Evolutionary conservation across 768 basidiomycete genomes (phyloP), one percentile per base, ranked within the genome.

Genomic region (Boletus pseudo-olivaceus): DNA sequence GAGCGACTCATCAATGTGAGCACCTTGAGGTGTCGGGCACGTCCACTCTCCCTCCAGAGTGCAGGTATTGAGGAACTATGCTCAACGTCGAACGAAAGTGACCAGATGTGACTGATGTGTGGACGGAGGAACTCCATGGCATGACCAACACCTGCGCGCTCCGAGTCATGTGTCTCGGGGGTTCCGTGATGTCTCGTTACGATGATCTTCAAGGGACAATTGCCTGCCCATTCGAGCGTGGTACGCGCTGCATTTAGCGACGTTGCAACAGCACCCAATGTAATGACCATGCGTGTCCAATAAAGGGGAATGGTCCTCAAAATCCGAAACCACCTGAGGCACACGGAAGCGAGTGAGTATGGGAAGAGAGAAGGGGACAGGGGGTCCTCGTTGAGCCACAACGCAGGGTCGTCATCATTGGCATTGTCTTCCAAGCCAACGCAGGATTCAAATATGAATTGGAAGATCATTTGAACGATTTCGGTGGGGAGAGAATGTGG

Each of bases 201-300:
- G 27, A 52, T 11, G 37, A 58, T 4, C 15, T 58, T 58, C 33
- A 58, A 37, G 6, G 50, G 47, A 5, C 3, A 17, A 14, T 52
- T 12, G 8, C 42, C 38, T 19, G 41, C 56, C 57, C 56, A 58
- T 30, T 19, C 20, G 29, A 58, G 51, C 6, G 29, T 33, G 8
- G 43, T 49, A 3, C 38, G 47, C 3, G 42, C 47, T 7, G 38
- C 47, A 4, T 32, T 5, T 1, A 53, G 20, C 4, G 57, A 58
- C 2, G 47, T 2, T 1, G 27, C 1, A 14, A 52, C 33, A 15
- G 27, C 15, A 33, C 58, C 56, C 20, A 58, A 5, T 4, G 38
- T n/a, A 37, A 58, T 49, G 42, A 58, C 38, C 26, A 49, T 26
- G 29, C 50, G 47, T 19, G 56, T 59, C 58, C 56, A 58, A 34